A percentile compares a stretch with the other conserved stretches of the same genome.
These are phyloP conservation scores for Scedosporium boydii DNA, from an alignment of 2,329 filamentous ascomycete genomes.

Conservation along the genomic window DNA sequence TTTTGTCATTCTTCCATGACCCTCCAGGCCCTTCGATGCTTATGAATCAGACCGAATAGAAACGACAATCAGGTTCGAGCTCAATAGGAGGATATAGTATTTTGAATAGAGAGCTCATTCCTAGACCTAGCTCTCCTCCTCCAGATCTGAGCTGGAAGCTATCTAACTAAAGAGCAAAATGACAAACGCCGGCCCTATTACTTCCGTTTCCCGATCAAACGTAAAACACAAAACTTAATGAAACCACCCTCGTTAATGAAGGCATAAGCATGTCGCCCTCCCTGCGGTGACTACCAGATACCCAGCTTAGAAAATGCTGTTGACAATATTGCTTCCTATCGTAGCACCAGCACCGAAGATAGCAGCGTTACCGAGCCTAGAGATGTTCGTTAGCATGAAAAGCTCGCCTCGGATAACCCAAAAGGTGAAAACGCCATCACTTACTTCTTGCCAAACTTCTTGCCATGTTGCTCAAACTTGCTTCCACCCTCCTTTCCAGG, in stretches of 20 bases:
- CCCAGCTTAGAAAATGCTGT: slow-evolving; percentile 65
- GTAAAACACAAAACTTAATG: background rate
- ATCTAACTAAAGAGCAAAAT: background rate
- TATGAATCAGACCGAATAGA: no score
- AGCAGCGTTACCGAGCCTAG: slow-evolving; percentile 54
- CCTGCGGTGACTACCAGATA: background rate
- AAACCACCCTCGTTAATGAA: background rate
- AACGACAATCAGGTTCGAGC: no score
- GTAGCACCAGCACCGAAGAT: slow-evolving; percentile 92
- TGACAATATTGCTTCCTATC: slow-evolving; percentile 81
- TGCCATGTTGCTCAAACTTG: slow-evolving; percentile 67
- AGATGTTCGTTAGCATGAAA: slow-evolving; percentile 5
- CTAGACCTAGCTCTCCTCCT: no score
- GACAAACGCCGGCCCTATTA: background rate
- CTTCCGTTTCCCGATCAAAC: background rate
- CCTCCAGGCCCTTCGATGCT: no score
- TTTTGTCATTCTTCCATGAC: no score
- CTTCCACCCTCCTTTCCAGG: slow-evolving; percentile 35
- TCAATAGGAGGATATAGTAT: no score
- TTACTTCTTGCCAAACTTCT: slow-evolving; percentile 91
- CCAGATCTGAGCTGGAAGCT: background rate
- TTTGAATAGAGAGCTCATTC: no score
- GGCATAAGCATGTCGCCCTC: background rate
- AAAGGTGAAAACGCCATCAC: background rate
- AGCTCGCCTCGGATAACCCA: background rate